These are phyloP conservation scores for Chaetomium strumarium DNA, from an alignment of 2,329 filamentous ascomycete species.

Conservation along the genomic window DNA sequence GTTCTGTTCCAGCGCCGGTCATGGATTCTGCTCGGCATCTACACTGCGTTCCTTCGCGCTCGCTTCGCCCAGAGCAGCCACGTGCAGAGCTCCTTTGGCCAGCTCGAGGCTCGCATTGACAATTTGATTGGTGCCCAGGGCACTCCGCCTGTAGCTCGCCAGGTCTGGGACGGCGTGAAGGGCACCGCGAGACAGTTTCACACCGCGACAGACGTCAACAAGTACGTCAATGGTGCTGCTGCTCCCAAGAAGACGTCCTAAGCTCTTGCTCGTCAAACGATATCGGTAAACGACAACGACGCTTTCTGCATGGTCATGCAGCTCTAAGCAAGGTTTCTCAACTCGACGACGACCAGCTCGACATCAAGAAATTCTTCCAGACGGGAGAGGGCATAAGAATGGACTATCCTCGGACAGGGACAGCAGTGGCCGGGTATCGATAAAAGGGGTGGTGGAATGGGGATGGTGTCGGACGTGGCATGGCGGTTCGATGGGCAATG, in stretches of 20 bases:
- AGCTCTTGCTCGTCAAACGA: conserved; percentile 6
- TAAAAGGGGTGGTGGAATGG: background rate
- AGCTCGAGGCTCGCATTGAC: conserved; percentile 70
- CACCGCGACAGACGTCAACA: conserved; percentile 70
- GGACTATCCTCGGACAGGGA: background rate
- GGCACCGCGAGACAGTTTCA: conserved; percentile 64
- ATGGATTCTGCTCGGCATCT: conserved; percentile 80
- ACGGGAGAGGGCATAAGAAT: background rate
- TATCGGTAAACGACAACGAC: conserved; percentile 8
- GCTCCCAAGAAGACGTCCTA: conserved; percentile 62
- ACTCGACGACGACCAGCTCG: background rate
- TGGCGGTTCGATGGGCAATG: background rate
- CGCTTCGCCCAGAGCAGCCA: conserved; percentile 87
- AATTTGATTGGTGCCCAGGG: conserved; percentile 79
- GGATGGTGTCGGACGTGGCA: background rate
- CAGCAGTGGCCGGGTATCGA: background rate
- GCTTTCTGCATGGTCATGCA: conserved; percentile 10
- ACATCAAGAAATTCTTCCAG: background rate
- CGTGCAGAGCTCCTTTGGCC: conserved; percentile 74
- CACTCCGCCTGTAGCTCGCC: conserved; percentile 71
- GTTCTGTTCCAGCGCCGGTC: conserved; percentile 84
- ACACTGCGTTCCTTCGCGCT: conserved; percentile 88
- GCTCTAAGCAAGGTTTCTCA: conserved; percentile 1
- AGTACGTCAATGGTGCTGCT: conserved; percentile 57
- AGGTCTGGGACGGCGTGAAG: conserved; percentile 80